A percentile compares a stretch with the other conserved stretches of the same genome.
These are phyloP conservation scores for Colletotrichum liaoningense DNA, from an alignment of 2,329 filamentous ascomycete species.

Conservation along the genomic window DNA sequence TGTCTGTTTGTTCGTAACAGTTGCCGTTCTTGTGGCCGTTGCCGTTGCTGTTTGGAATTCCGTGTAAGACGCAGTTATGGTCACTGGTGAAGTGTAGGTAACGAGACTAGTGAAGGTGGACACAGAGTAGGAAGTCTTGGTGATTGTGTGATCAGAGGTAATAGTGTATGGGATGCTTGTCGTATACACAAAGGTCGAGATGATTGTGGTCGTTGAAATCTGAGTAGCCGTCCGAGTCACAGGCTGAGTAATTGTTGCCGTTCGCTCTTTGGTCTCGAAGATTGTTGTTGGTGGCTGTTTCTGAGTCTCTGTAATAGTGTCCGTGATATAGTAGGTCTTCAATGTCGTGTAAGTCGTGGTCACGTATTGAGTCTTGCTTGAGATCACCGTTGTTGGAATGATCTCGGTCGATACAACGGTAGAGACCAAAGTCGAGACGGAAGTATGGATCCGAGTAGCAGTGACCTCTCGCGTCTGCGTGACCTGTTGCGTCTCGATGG, in stretches of 20 bases:
- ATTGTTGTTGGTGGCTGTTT: not conserved
- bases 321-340: constrained; percentile 29
- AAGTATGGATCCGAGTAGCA: constrained; percentile 22
- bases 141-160: constrained; percentile 27
- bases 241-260: constrained; percentile 25
- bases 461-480: constrained; percentile 23
- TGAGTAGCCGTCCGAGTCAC: constrained; percentile 31
- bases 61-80: constrained; percentile 35
- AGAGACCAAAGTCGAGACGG: constrained; percentile 26
- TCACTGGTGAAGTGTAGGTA: constrained; percentile 13
- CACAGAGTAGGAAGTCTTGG: constrained; percentile 22
- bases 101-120: constrained; percentile 19
- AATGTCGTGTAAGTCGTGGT: constrained; percentile 30
- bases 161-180: constrained; percentile 34
- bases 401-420: constrained; percentile 16
- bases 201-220: constrained; percentile 24
- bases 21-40: constrained; percentile 18
- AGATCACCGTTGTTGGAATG: not conserved
- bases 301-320: constrained; percentile 24
- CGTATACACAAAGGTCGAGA: constrained; percentile 33
- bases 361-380: constrained; percentile 21
- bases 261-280: not conserved
- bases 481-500: constrained; percentile 17
- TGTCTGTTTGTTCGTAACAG: constrained; percentile 21
- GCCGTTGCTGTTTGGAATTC: constrained; percentile 24